phyloP scores from a whole-genome alignment of 106 monocot species.

The Dactylorhiza incarnata region DNA sequence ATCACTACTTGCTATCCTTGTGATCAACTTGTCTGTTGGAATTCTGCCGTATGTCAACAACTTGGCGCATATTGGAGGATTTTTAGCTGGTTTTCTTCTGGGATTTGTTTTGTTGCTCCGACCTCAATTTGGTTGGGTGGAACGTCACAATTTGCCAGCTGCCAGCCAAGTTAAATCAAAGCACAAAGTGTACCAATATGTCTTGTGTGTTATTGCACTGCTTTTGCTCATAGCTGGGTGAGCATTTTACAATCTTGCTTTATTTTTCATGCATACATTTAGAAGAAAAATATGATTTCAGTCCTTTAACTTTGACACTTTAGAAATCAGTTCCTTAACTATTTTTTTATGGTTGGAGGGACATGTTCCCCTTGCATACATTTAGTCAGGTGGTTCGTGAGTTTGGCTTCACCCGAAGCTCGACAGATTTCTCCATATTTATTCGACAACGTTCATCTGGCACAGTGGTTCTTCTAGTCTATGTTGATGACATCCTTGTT shows the following conservation, averaged over 20 bases:
- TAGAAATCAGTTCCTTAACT: too few relatives aligned
- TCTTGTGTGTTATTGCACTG: slow-evolving; percentile 19
- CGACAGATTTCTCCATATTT: too few relatives aligned
- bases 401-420: too few relatives aligned
- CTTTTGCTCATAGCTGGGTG: slow-evolving; percentile 37
- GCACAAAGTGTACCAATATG: slow-evolving; percentile 28
- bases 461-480: too few relatives aligned
- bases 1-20: slow-evolving; percentile 37
- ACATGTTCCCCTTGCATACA: too few relatives aligned
- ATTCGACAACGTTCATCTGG: too few relatives aligned
- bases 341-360: too few relatives aligned
- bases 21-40: slow-evolving; percentile 53
- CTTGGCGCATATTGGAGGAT: slow-evolving; percentile 55
- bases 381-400: too few relatives aligned
- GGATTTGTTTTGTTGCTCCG: slow-evolving; percentile 45
- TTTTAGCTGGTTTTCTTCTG: slow-evolving; percentile 43
- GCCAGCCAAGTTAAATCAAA: slow-evolving; percentile 24
- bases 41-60: slow-evolving; percentile 51
- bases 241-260: not conserved
- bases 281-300: too few relatives aligned
- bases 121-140: slow-evolving; percentile 40
- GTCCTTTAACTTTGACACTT: too few relatives aligned
- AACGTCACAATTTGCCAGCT: slow-evolving; percentile 21
- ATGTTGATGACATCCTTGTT: too few relatives aligned
- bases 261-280: too few relatives aligned